Base-by-base conservation (phyloP, 2,329 filamentous ascomycete species). In the Fusarium gaditjirri region DNA sequence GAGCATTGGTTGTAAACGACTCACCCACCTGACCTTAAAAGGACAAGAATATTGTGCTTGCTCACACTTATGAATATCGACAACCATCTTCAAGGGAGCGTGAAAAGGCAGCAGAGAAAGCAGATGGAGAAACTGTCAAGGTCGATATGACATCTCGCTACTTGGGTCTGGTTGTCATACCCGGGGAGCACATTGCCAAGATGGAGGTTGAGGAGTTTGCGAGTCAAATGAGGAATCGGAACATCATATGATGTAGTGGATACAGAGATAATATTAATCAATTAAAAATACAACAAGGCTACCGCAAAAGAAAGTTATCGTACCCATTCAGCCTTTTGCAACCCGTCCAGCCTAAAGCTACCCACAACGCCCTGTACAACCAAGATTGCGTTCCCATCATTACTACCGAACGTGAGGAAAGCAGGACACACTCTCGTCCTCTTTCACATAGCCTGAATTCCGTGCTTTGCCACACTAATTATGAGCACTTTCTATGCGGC, bases 41-140 rank as follows among this genome's bases (percentile, higher is more conserved):
- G 94, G 93, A 97, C 70, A 90, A 89, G 76, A 98, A 99, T 78
- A 88, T 98, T 72, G 94, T 99, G 57, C 89, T 99, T 57, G 88
- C 92, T 39, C 88, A 93, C 73, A 93, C 95, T 1, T 93, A 96
- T 81, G 96, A 99, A 82, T 98, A 98, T 82, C 93, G 95, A 5
- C 88, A 90, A 64, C 94, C 94, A 4, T 88, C 90, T 4, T 79
- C 83, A 23, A 83, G 86, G 43, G 83, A 86, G 59, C 75, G 83
- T 7, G 80, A 82, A 14, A 83, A 84, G 60, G 80, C 82, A 21
- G 78, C 79, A 23, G 72, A 73, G 50, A 73, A 77, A n/a, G 77
- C 78, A 19, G 76, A 76, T 5, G 83, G 84, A 6, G 81, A 80
- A 27, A 85, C 82, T 19, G 78, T 92, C 61, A 88, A 87, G 70